These are phyloP conservation scores for Kluyveromyces lactis DNA, from an alignment of 805 yeast species.

Conservation along the genomic window DNA sequence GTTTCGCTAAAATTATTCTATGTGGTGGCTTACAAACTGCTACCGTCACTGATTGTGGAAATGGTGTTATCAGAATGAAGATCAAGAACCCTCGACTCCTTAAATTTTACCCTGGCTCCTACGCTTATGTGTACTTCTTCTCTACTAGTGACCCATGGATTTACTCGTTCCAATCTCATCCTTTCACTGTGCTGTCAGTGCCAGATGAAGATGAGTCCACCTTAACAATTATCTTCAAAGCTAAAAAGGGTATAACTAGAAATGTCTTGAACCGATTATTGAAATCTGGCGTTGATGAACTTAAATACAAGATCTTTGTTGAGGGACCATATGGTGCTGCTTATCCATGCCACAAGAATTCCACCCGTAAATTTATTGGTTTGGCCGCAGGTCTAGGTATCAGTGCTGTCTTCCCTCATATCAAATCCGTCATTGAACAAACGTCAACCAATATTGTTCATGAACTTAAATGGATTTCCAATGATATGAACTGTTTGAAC, in stretches of 20 bases:
- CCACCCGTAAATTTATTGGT: slow-evolving; percentile 33
- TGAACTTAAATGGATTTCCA: slow-evolving; percentile 56
- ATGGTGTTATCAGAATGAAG: slow-evolving; percentile 34
- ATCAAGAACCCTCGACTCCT: slow-evolving; percentile 38
- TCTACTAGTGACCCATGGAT: slow-evolving; percentile 44
- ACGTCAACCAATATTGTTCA: slow-evolving; percentile 23
- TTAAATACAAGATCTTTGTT: slow-evolving; percentile 33
- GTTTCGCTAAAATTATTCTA: slow-evolving; percentile 34
- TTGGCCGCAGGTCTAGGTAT: slow-evolving; percentile 49
- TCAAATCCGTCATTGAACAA: slow-evolving; percentile 20
- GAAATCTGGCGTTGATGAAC: slow-evolving; percentile 24
- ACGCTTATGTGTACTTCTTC: slow-evolving; percentile 49
- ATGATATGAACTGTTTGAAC: slow-evolving; percentile 40
- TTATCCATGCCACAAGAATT: slow-evolving; percentile 29
- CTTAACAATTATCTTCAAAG: slow-evolving; percentile 39
- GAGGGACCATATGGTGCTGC: slow-evolving; percentile 59
- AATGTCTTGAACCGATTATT: slow-evolving; percentile 29
- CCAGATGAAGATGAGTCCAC: slow-evolving; percentile 18
- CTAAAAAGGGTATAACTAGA: slow-evolving; percentile 51
- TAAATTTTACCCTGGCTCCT: slow-evolving; percentile 47
- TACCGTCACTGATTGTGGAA: slow-evolving; percentile 19
- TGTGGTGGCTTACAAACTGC: slow-evolving; percentile 23
- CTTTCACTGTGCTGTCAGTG: slow-evolving; percentile 49
- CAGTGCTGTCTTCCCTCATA: slow-evolving; percentile 43
- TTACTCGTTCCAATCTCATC: slow-evolving; percentile 49